Evolutionary conservation across 441 rosid species (phyloP), one percentile per base, ranked within the genome.

Genomic region (Jatropha multifida): DNA sequence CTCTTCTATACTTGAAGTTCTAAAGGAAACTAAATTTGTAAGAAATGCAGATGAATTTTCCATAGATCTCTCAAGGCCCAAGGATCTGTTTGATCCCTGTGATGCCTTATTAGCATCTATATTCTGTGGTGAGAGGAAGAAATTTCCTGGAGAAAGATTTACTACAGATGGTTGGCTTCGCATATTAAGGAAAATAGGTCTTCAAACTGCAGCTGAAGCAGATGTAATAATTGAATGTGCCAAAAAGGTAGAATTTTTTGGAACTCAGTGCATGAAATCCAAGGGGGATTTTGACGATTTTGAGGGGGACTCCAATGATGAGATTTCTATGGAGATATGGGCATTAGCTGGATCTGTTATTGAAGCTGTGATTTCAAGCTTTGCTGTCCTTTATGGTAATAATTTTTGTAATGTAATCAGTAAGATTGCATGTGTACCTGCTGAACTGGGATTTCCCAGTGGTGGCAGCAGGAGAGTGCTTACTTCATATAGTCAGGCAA

Each of bases 81-180:
- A 88, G 83, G 97, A 96, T 74, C 85, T 96, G 80, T 92, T 89
- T 89, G 99, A 96, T 86, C 96, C 98, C 46, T 79, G 86, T 78
- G 99, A 96, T 91, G 83, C 90, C 77, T 85, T 96, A 79, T 79
- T 96, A 85, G 79, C 90, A 70, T 91, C 98, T 52, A 97, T 92
- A 68, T 96, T 96, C 86, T 88, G 88, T 20, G 94, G 96, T 69
- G 96, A 94, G 89, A 90, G 91, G 83, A 87, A 84, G 77, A 91
- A 85, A 77, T 94, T 96, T 86, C 99, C 99, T 40, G 99, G 99
- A 78, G 99, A 96, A 87, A 91, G 98, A 88, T 96, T 96, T 83
- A 79, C 82, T 75, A 79, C 88, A 37, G 94, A 92, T 64, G 88
- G 93, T 63, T 94, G 99, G 99, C 97, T 94, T 82, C 92, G 75